Percentiles rank a stretch among this genome's conserved stretches.
Conservation (phyloP, 805 yeast species). For the Lipomyces yamadae region DNA sequence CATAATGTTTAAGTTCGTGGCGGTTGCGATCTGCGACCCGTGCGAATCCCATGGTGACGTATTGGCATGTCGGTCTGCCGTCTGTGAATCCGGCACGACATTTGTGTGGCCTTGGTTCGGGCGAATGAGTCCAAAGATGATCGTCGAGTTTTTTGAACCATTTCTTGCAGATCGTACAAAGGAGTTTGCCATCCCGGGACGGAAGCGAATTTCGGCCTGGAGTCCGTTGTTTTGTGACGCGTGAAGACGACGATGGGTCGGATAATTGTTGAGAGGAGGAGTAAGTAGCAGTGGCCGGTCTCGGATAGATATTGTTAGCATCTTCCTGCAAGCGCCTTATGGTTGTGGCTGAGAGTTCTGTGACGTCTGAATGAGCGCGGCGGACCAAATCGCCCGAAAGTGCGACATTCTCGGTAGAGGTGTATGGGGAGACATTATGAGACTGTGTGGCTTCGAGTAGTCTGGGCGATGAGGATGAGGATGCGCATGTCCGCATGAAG, state of each 20-base stretch:
- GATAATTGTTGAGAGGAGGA: neutral
- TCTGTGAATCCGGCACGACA: constrained; percentile 31
- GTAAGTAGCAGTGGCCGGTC: constrained; percentile 1
- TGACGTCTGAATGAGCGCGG: constrained; percentile 21
- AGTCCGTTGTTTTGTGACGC: neutral
- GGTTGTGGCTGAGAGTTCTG: constrained; percentile 10
- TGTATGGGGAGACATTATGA: neutral
- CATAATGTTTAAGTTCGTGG: constrained; percentile 29
- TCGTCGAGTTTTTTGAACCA: constrained; percentile 32
- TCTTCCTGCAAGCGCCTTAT: neutral
- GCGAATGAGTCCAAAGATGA: constrained; percentile 31
- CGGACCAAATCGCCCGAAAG: constrained; percentile 4
- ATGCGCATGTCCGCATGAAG: constrained; percentile 42
- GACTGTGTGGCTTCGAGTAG: constrained; percentile 6
- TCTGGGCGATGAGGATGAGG: constrained; percentile 6
- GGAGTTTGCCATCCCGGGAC: constrained; percentile 24
- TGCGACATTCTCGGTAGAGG: neutral
- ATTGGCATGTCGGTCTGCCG: constrained; percentile 24
- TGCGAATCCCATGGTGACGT: constrained; percentile 31
- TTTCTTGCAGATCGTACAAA: constrained; percentile 28
- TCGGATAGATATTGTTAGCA: neutral
- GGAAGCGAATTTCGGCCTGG: constrained; percentile 2
- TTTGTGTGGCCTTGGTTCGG: constrained; percentile 32
- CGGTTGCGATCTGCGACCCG: constrained; percentile 30
- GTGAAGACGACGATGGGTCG: neutral